Conservation (phyloP, 1,139 yeast species). For the Cylindricascospora bacillispora region DNA sequence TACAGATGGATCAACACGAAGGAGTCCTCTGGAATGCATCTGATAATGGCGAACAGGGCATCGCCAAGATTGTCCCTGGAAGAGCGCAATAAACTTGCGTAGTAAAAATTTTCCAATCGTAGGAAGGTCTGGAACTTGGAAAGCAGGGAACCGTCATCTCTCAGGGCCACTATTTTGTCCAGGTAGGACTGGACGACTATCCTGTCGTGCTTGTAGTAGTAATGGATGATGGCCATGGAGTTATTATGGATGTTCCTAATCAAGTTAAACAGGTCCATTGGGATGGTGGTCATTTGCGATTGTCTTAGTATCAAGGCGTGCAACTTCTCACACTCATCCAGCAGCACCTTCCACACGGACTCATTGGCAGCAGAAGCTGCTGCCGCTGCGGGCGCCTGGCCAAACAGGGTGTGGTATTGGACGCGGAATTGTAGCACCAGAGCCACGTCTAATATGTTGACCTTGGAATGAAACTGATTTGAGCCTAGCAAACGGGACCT, state of each 20-base stretch:
- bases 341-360: constrained; percentile 13
- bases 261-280: constrained; percentile 5
- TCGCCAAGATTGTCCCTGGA: not conserved
- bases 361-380: constrained; percentile 5
- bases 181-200: not conserved
- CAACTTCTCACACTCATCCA: constrained; percentile 13
- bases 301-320: constrained; percentile 3
- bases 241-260: constrained; percentile 13
- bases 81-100: constrained; percentile 6
- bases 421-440: constrained; percentile 20
- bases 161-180: not conserved
- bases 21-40: constrained; percentile 9
- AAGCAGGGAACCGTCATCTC: not conserved
- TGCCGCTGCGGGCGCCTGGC: constrained; percentile 1
- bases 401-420: constrained; percentile 17
- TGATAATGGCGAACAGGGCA: constrained; percentile 2
- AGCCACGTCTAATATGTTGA: constrained; percentile 12
- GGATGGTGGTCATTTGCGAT: constrained; percentile 6
- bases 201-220: constrained; percentile 2
- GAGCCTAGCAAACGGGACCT: constrained; percentile 19
- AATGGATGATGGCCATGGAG: constrained; percentile 12
- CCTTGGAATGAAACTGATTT: constrained; percentile 13
- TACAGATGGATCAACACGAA: constrained; percentile 9
- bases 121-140: constrained; percentile 10
- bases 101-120: constrained; percentile 19